Conservation (phyloP, 345 rosid genomes). For the Balakata baccata region DNA sequence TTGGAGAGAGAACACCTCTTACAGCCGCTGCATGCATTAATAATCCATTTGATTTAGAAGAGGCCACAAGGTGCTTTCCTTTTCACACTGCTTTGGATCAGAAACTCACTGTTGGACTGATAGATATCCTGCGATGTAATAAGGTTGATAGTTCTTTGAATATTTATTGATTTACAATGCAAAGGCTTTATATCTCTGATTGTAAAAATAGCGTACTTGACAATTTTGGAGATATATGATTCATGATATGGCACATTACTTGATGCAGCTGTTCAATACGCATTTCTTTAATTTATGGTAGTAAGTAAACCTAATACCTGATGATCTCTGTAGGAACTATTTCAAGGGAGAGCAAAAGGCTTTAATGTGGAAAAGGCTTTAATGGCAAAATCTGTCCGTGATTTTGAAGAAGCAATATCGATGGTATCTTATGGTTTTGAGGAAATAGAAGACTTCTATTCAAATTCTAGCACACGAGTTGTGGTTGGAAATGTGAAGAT, state of each 20-base stretch:
- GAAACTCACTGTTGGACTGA: conserved; percentile 66
- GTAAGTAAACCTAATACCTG: conserved; percentile 15
- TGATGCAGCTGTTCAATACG: background rate
- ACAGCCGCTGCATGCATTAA: conserved; percentile 85
- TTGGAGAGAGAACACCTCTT: conserved; percentile 76
- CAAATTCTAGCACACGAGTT: conserved; percentile 60
- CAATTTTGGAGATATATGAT: background rate
- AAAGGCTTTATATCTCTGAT: background rate
- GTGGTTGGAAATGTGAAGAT: conserved; percentile 72
- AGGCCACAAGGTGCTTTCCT: conserved; percentile 64
- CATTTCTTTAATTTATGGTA: conserved; percentile 4
- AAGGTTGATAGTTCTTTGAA: conserved; percentile 52
- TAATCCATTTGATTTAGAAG: conserved; percentile 91
- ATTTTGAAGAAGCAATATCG: conserved; percentile 84
- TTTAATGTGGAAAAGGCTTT: conserved; percentile 84
- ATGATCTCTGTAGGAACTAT: conserved; percentile 56
- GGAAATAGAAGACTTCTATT: conserved; percentile 73
- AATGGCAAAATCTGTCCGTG: conserved; percentile 72
- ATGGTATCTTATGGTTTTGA: conserved; percentile 81
- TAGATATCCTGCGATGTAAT: conserved; percentile 67
- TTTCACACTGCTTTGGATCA: conserved; percentile 46
- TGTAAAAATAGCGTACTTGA: background rate
- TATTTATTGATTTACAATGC: conserved; percentile 1
- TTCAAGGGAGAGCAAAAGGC: conserved; percentile 76
- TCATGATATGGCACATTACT: conserved; percentile 13